These are phyloP conservation scores for Moringa oleifera DNA, from an alignment of 345 rosid species.

Conservation along the genomic window DNA sequence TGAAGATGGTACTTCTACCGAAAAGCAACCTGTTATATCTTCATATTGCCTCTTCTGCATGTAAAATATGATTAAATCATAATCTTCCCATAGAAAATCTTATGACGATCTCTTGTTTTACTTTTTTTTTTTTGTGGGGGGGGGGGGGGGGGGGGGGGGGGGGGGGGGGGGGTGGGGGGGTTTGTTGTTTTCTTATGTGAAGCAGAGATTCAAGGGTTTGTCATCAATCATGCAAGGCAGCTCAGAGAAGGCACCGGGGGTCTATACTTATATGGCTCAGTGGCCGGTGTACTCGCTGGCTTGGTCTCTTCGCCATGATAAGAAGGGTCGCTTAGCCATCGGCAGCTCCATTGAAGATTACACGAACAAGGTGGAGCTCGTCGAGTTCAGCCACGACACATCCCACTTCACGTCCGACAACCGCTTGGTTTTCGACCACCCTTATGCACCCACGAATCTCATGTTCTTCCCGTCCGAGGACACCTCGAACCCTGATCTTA, in stretches of 20 bases:
- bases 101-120: neutral
- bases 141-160: too few relatives aligned
- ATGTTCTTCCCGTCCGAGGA: slow-evolving; percentile 92
- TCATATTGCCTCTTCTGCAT: too few relatives aligned
- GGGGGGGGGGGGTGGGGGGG: too few relatives aligned
- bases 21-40: too few relatives aligned
- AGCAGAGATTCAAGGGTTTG: neutral
- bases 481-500: slow-evolving; percentile 78
- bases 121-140: too few relatives aligned
- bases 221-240: slow-evolving; percentile 30
- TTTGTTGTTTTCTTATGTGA: neutral
- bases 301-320: slow-evolving; percentile 46
- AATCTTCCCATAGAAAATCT: too few relatives aligned
- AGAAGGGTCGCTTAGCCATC: slow-evolving; percentile 38
- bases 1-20: too few relatives aligned
- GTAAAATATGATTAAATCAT: too few relatives aligned
- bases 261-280: slow-evolving; percentile 36
- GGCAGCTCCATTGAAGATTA: slow-evolving; percentile 54
- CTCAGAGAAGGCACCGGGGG: slow-evolving; percentile 28
- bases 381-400: slow-evolving; percentile 34
- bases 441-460: slow-evolving; percentile 82
- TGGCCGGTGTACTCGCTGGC: slow-evolving; percentile 52
- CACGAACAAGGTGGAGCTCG: slow-evolving; percentile 48
- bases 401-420: slow-evolving; percentile 35
- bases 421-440: slow-evolving; percentile 72